phyloP scores from a whole-genome alignment of 208 protist genomes.

The Balamuthia mandrillaris region DNA sequence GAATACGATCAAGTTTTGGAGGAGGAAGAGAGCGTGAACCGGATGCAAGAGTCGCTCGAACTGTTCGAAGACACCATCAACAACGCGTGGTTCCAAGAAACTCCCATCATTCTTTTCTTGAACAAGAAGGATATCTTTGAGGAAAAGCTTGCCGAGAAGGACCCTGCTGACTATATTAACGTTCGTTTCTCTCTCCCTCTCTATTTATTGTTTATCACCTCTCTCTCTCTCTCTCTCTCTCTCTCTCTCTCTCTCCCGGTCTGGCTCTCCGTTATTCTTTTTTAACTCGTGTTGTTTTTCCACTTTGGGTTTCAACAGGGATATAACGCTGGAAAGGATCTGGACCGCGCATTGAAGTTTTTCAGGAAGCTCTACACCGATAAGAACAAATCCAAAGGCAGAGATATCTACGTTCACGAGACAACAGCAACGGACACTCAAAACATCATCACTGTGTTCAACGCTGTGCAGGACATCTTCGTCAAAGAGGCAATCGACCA shows the following conservation, averaged over 20 bases:
- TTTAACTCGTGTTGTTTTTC: too few relatives aligned
- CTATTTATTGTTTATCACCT: too few relatives aligned
- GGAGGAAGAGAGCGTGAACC: conserved; percentile 70
- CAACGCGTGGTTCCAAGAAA: conserved; percentile 67
- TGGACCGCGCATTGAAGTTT: background rate
- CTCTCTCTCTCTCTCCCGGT: too few relatives aligned
- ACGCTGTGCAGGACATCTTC: conserved; percentile 70
- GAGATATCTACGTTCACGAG: conserved; percentile 70
- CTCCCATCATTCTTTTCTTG: conserved; percentile 78
- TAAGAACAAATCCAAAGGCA: background rate
- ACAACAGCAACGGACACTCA: conserved; percentile 77
- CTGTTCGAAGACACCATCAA: conserved; percentile 82
- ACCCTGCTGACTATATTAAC: conserved; percentile 61
- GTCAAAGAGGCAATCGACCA: too few relatives aligned
- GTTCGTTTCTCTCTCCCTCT: too few relatives aligned
- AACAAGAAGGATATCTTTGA: conserved; percentile 83
- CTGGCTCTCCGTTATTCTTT: too few relatives aligned
- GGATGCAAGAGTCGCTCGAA: conserved; percentile 76
- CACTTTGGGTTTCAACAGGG: conserved; percentile 74
- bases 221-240: background rate
- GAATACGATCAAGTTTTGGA: conserved; percentile 67
- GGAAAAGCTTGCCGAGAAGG: conserved; percentile 69
- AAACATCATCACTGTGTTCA: conserved; percentile 73
- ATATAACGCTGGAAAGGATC: conserved; percentile 67
- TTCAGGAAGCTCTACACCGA: background rate